phyloP scores from a whole-genome alignment of 202 grass and related monocot genomes.

The Setaria italica region DNA sequence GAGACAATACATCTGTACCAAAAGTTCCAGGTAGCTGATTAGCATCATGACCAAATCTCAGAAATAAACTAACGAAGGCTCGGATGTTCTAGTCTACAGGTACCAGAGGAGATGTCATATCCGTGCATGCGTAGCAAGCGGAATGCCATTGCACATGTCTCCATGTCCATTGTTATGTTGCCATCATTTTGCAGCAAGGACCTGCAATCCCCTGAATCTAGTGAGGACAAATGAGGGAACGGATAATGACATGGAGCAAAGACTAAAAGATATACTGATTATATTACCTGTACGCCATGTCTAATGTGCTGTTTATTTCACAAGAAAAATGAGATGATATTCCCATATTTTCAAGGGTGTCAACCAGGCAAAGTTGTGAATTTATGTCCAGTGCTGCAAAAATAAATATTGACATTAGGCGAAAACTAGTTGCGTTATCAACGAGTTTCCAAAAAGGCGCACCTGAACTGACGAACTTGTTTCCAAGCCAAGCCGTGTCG shows the following conservation, averaged over 20 bases:
- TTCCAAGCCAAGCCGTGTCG: slow-evolving; percentile 6
- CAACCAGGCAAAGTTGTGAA: slow-evolving; percentile 50
- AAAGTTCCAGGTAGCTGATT: not conserved
- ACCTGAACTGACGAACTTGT: too few species aligned
- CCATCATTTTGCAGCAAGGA: slow-evolving; percentile 48
- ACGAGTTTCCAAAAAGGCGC: too few species aligned
- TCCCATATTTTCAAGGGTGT: slow-evolving; percentile 56
- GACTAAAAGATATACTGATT: too few species aligned
- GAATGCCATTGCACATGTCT: slow-evolving; percentile 58
- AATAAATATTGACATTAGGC: too few species aligned
- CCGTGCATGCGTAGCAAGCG: slow-evolving; percentile 56
- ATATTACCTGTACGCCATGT: slow-evolving; percentile 54
- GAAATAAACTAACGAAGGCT: too few species aligned
- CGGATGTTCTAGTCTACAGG: not conserved
- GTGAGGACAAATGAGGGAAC: not conserved
- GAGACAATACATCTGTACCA: not conserved
- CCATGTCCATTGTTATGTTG: slow-evolving; percentile 48
- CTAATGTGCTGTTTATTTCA: slow-evolving; percentile 54
- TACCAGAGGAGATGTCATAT: slow-evolving; percentile 61
- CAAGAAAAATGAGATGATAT: slow-evolving; percentile 40
- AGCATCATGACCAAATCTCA: too few species aligned
- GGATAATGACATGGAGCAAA: not conserved
- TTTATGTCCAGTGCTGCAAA: not conserved
- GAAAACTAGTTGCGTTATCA: too few species aligned
- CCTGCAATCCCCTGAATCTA: not conserved